Percentiles rank a stretch among this genome's conserved stretches.
Evolutionary conservation across 225 moss, liverwort and hornwort genomes (phyloP).

Genomic region (Physcomitrellopsis africana): DNA sequence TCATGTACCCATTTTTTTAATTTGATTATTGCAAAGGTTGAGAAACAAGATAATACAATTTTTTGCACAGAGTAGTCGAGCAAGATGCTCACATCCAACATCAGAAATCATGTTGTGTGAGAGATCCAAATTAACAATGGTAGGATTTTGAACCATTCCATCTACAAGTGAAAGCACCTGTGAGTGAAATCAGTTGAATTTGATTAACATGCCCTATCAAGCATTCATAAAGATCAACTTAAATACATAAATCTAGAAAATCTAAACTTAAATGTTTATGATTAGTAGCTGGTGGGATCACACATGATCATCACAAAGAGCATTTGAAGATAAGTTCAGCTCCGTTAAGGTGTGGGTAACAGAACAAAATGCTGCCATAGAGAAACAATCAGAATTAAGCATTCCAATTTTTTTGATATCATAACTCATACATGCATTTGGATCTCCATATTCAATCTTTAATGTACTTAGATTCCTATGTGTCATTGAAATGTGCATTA

Average conservation of each 20-base stretch:
- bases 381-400: slow-evolving; percentile 72
- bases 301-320: slow-evolving; percentile 70
- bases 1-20: slow-evolving; percentile 32
- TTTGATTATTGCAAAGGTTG: slow-evolving; percentile 65
- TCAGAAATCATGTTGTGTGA: slow-evolving; percentile 78
- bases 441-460: slow-evolving; percentile 74
- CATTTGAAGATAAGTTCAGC: slow-evolving; percentile 75
- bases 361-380: slow-evolving; percentile 65
- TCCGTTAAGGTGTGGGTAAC: slow-evolving; percentile 59
- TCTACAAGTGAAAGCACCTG: slow-evolving; percentile 69
- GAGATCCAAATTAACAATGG: slow-evolving; percentile 77
- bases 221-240: too few relatives aligned
- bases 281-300: not conserved
- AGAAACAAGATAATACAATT: slow-evolving; percentile 71
- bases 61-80: slow-evolving; percentile 57
- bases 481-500: too few relatives aligned
- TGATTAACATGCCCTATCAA: too few relatives aligned
- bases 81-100: slow-evolving; percentile 64
- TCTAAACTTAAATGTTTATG: too few relatives aligned
- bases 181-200: not conserved
- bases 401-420: slow-evolving; percentile 74
- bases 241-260: too few relatives aligned
- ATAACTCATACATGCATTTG: slow-evolving; percentile 64
- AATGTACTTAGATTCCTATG: slow-evolving; percentile 60
- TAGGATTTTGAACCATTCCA: slow-evolving; percentile 80